Conservation (phyloP, 2,329 filamentous ascomycete genomes). For the Trichoderma aggressivum region DNA sequence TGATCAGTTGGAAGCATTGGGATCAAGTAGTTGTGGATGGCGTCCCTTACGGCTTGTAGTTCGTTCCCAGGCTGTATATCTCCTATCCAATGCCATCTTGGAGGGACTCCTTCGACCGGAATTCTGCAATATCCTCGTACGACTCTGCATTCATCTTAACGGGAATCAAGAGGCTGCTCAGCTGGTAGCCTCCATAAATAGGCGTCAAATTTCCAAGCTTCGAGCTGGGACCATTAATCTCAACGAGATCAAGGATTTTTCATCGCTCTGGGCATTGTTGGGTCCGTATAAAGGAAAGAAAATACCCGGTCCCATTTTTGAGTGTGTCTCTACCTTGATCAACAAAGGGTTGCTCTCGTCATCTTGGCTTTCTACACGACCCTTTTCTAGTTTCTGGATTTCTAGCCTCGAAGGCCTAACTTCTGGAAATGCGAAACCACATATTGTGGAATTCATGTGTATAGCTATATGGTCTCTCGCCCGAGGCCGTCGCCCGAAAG, state of each 20-base stretch:
- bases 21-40: slow-evolving; percentile 31
- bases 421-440: slow-evolving; percentile 23
- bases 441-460: slow-evolving; percentile 25
- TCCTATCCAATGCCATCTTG: slow-evolving; percentile 30
- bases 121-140: slow-evolving; percentile 29
- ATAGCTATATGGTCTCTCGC: slow-evolving; percentile 26
- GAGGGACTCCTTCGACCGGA: slow-evolving; percentile 31
- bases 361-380: slow-evolving; percentile 26
- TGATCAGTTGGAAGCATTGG: slow-evolving; percentile 34
- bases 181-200: slow-evolving; percentile 24
- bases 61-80: slow-evolving; percentile 31
- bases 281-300: slow-evolving; percentile 15
- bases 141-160: slow-evolving; percentile 29
- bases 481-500: slow-evolving; percentile 10
- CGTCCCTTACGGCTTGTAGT: slow-evolving; percentile 33
- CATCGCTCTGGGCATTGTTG: slow-evolving; percentile 26
- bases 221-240: slow-evolving; percentile 20
- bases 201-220: slow-evolving; percentile 21
- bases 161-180: slow-evolving; percentile 30
- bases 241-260: slow-evolving; percentile 21
- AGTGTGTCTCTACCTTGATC: slow-evolving; percentile 26
- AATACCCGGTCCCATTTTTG: slow-evolving; percentile 22
- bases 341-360: slow-evolving; percentile 23
- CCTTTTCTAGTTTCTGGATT: slow-evolving; percentile 28
- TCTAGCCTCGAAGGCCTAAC: slow-evolving; percentile 27